These are phyloP conservation scores for Thielaviopsis populi DNA, from an alignment of 2,329 filamentous ascomycete genomes.

Conservation along the genomic window DNA sequence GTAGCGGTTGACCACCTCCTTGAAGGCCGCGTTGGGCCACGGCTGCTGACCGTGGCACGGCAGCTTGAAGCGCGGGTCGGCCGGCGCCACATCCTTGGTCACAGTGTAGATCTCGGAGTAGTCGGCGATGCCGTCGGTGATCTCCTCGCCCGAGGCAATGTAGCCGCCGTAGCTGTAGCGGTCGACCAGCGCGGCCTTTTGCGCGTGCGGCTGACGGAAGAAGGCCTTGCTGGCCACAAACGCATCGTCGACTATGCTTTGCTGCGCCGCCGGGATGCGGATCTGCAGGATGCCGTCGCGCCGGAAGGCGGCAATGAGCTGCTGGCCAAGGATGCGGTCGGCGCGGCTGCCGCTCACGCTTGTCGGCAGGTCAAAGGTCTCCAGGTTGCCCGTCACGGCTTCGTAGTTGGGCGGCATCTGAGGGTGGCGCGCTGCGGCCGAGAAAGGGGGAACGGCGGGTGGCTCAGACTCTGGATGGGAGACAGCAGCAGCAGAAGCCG, in stretches of 20 bases:
- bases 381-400: slow-evolving; percentile 20
- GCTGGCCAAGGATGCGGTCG: slow-evolving; percentile 27
- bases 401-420: slow-evolving; percentile 10
- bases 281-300: slow-evolving; percentile 34
- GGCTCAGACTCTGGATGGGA: neutral
- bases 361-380: slow-evolving; percentile 30
- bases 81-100: slow-evolving; percentile 30
- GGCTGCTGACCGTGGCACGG: slow-evolving; percentile 36
- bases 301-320: slow-evolving; percentile 30
- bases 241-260: slow-evolving; percentile 25
- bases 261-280: slow-evolving; percentile 26
- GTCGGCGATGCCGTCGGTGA: slow-evolving; percentile 34
- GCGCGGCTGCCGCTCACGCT: slow-evolving; percentile 24
- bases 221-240: slow-evolving; percentile 27
- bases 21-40: slow-evolving; percentile 31
- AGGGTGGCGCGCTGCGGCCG: neutral
- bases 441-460: neutral
- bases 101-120: slow-evolving; percentile 40
- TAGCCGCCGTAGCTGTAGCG: slow-evolving; percentile 33
- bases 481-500: neutral
- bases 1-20: slow-evolving; percentile 27
- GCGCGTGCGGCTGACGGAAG: slow-evolving; percentile 24
- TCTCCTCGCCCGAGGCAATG: slow-evolving; percentile 34
- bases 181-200: slow-evolving; percentile 32
- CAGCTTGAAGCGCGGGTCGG: slow-evolving; percentile 31